A percentile compares a stretch with the other conserved stretches of the same genome.
phyloP scores from a whole-genome alignment of 306 rosid species.

The Acacia crassicarpa region DNA sequence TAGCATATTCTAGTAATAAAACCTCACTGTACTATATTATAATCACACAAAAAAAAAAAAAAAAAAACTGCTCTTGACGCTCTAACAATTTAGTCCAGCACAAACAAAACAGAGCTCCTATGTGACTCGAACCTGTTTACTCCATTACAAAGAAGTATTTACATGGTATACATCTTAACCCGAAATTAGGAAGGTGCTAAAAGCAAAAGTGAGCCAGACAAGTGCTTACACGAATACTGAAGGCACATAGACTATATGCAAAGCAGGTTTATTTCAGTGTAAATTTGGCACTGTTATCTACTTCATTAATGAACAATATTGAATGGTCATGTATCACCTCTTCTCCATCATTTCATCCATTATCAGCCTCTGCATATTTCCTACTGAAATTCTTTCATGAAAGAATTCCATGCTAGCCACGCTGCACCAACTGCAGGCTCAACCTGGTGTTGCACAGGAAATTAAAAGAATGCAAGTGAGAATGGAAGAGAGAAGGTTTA shows the following conservation, averaged over 20 bases:
- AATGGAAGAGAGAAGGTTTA: neutral
- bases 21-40: neutral
- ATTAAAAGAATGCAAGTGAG: neutral
- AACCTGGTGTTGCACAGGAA: constrained; percentile 51
- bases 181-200: neutral
- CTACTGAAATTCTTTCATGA: constrained; percentile 55
- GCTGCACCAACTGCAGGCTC: constrained; percentile 98
- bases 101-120: neutral
- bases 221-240: neutral
- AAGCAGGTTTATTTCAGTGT: neutral
- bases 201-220: neutral
- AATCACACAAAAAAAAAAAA: neutral
- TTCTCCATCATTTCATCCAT: constrained; percentile 3
- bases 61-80: neutral
- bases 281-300: neutral
- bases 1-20: no score
- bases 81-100: neutral
- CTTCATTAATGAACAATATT: neutral
- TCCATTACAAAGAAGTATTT: constrained; percentile 1
- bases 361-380: constrained; percentile 44
- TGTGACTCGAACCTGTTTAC: neutral
- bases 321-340: neutral
- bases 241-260: neutral
- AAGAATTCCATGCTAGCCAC: constrained; percentile 83
- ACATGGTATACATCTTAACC: neutral